A percentile compares a stretch with the other conserved stretches of the same genome.
Conservation (phyloP, 2,329 filamentous ascomycete genomes). For the Colletotrichum sansevieriae region DNA sequence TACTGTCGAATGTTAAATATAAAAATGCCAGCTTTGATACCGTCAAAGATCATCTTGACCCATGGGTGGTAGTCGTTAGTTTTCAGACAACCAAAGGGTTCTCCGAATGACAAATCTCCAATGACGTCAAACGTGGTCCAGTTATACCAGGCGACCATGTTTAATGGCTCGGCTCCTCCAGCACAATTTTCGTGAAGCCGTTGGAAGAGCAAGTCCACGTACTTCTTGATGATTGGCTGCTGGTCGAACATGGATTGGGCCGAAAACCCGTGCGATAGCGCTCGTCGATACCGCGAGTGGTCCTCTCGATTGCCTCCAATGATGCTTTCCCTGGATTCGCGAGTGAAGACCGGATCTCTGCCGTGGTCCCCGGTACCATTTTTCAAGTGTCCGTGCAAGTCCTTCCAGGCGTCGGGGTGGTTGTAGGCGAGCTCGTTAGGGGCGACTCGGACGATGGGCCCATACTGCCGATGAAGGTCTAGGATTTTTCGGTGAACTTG, state of each 20-base stretch:
- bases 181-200: conserved; percentile 46
- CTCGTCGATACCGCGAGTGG: conserved; percentile 44
- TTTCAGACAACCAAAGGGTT: conserved; percentile 47
- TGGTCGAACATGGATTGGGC: conserved; percentile 45
- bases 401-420: conserved; percentile 52
- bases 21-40: conserved; percentile 10
- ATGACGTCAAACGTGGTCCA: conserved; percentile 50
- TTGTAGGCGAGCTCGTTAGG: conserved; percentile 62
- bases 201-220: conserved; percentile 49
- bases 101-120: conserved; percentile 49
- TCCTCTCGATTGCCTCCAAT: conserved; percentile 36
- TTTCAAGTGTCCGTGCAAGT: conserved; percentile 53
- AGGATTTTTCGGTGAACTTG: conserved; percentile 45
- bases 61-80: conserved; percentile 46
- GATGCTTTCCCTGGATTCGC: conserved; percentile 21
- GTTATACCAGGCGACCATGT: conserved; percentile 42
- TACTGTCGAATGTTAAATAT: conserved; percentile 3
- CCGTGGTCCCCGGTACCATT: conserved; percentile 19
- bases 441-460: conserved; percentile 59
- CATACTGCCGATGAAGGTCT: conserved; percentile 55
- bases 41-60: conserved; percentile 40
- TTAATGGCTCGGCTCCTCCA: neutral
- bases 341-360: conserved; percentile 2
- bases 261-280: conserved; percentile 49
- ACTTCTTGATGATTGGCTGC: conserved; percentile 44